Percentiles rank a stretch among this genome's conserved stretches.
Conservation (phyloP, 1,284 basidiomycete species). For the Xanthoconium separans region DNA sequence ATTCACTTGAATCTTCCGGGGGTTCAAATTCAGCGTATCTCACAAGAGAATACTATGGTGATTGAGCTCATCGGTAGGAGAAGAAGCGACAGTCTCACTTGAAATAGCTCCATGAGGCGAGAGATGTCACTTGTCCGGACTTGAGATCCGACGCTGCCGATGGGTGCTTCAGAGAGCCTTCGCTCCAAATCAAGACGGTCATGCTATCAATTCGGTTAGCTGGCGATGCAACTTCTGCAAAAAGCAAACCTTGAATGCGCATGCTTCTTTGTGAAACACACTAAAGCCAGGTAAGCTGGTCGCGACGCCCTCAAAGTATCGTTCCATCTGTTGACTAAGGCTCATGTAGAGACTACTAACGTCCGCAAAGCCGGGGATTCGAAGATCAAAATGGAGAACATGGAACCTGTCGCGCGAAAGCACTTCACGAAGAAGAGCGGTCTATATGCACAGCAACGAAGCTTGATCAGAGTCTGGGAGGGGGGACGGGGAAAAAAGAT, state of each 20-base stretch:
- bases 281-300: slow-evolving; percentile 64
- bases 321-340: slow-evolving; percentile 77
- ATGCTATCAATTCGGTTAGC: slow-evolving; percentile 44
- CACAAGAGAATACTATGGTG: slow-evolving; percentile 57
- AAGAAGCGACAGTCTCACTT: slow-evolving; percentile 39
- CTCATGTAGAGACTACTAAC: slow-evolving; percentile 72
- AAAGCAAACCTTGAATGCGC: slow-evolving; percentile 66
- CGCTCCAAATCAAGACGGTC: slow-evolving; percentile 71
- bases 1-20: slow-evolving; percentile 29
- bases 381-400: slow-evolving; percentile 79
- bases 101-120: slow-evolving; percentile 81
- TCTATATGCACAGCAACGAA: slow-evolving; percentile 40
- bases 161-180: slow-evolving; percentile 45
- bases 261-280: slow-evolving; percentile 70
- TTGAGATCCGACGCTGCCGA: slow-evolving; percentile 36
- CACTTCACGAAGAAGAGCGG: slow-evolving; percentile 74
- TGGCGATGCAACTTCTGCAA: not conserved
- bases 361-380: slow-evolving; percentile 82
- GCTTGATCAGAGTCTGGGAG: slow-evolving; percentile 5
- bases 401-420: slow-evolving; percentile 67
- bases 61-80: not conserved
- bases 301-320: slow-evolving; percentile 68
- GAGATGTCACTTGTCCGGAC: slow-evolving; percentile 79
- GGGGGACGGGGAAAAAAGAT: slow-evolving; percentile 2
- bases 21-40: slow-evolving; percentile 72